A percentile compares a stretch with the other conserved stretches of the same genome.
These are phyloP conservation scores for Odontarrhena argentea DNA, from an alignment of 345 rosid genomes.

Conservation along the genomic window DNA sequence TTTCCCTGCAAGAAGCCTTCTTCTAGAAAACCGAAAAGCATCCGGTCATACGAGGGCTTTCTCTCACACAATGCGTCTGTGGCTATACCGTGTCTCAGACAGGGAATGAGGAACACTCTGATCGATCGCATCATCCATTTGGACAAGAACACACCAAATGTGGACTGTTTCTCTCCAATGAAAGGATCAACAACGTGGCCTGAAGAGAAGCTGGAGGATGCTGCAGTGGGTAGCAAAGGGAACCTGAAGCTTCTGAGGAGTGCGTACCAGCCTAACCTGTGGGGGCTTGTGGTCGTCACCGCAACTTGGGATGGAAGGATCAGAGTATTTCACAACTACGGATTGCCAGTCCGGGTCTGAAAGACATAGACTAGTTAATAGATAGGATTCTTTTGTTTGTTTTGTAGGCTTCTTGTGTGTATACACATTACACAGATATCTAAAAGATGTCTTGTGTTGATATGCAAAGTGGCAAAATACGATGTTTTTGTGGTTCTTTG, in stretches of 20 bases:
- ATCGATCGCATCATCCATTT: slow-evolving; percentile 36
- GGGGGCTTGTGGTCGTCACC: slow-evolving; percentile 61
- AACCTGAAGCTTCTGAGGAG: slow-evolving; percentile 59
- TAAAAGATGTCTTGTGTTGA: slow-evolving; percentile 1
- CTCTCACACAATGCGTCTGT: slow-evolving; percentile 55
- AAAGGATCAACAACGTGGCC: slow-evolving; percentile 82
- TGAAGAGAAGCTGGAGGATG: slow-evolving; percentile 60
- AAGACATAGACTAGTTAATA: background rate
- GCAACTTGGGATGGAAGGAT: slow-evolving; percentile 83
- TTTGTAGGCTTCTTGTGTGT: background rate
- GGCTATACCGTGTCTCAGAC: slow-evolving; percentile 71
- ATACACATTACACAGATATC: slow-evolving; percentile 18
- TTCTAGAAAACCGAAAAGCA: slow-evolving; percentile 42
- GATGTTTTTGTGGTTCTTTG: background rate
- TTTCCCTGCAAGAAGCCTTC: slow-evolving; percentile 44
- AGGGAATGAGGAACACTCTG: slow-evolving; percentile 28
- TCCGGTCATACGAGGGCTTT: slow-evolving; percentile 60
- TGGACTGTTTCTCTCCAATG: slow-evolving; percentile 38
- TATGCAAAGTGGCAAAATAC: background rate
- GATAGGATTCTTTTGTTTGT: slow-evolving; percentile 44
- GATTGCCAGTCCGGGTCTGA: slow-evolving; percentile 63
- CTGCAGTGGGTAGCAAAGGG: slow-evolving; percentile 44
- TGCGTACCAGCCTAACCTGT: slow-evolving; percentile 51
- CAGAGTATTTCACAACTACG: slow-evolving; percentile 68
- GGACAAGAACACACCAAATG: slow-evolving; percentile 44